These are phyloP conservation scores for Rhodotorula sp. DNA, from an alignment of 1,284 basidiomycete species.

Conservation along the genomic window DNA sequence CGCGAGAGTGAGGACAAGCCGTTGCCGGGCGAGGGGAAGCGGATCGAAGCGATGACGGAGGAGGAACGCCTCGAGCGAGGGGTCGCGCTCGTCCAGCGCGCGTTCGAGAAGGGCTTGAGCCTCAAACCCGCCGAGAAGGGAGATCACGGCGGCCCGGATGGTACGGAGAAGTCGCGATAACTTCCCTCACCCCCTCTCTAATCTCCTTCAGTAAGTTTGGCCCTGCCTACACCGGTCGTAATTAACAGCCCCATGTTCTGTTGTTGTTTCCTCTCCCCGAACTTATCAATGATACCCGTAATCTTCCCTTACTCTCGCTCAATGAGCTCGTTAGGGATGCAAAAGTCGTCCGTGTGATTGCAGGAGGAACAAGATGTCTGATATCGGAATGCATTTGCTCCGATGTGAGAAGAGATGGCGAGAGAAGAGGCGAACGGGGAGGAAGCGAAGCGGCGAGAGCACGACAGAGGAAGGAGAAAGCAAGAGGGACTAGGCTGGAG, in stretches of 20 bases:
- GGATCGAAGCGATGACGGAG: constrained; percentile 41
- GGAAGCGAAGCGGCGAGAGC: not conserved
- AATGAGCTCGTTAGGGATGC: no score
- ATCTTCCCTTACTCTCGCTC: not conserved
- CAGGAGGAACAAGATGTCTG: no score
- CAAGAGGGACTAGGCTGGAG: not conserved
- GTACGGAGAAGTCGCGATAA: not conserved
- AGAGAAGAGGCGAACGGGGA: no score
- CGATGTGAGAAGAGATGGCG: no score
- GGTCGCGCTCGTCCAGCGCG: constrained; percentile 39
- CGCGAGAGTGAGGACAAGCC: constrained; percentile 7
- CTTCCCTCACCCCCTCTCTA: not conserved
- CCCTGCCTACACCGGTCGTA: no score
- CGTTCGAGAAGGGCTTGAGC: constrained; percentile 32
- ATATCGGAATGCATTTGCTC: no score
- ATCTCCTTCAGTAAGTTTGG: not conserved
- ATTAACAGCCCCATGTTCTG: no score
- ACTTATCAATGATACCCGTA: not conserved
- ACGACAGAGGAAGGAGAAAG: not conserved
- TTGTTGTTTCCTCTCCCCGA: not conserved
- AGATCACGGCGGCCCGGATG: not conserved
- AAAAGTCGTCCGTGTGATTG: no score
- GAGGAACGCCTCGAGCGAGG: constrained; percentile 43
- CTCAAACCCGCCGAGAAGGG: not conserved
- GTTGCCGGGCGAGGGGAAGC: constrained; percentile 42